Evolutionary conservation across 768 basidiomycete species (phyloP).

Genomic region (Pisolithus orientalis): DNA sequence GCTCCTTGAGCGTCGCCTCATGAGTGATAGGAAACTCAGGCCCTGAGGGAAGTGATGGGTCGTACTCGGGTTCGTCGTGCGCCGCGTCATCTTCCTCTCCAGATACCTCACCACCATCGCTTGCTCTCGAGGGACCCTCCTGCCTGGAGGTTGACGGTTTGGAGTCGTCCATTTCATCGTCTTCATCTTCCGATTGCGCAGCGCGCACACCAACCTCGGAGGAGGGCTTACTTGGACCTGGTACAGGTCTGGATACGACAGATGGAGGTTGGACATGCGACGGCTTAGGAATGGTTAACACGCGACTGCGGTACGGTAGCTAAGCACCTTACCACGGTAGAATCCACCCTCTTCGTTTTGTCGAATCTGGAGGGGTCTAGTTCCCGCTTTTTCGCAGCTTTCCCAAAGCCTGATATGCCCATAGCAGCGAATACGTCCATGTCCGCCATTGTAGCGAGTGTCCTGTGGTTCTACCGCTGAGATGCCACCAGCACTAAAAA

Average conservation of each 20-base stretch:
- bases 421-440: slow-evolving; percentile 74
- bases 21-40: slow-evolving; percentile 81
- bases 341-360: slow-evolving; percentile 58
- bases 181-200: slow-evolving; percentile 16
- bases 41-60: slow-evolving; percentile 39
- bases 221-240: slow-evolving; percentile 11
- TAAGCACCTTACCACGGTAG: slow-evolving; percentile 12
- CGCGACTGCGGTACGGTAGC: slow-evolving; percentile 10
- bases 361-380: slow-evolving; percentile 77
- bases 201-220: slow-evolving; percentile 9
- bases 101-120: slow-evolving; percentile 14
- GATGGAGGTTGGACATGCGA: slow-evolving; percentile 9
- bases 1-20: slow-evolving; percentile 89
- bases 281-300: slow-evolving; percentile 12
- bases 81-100: slow-evolving; percentile 20
- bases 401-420: slow-evolving; percentile 83
- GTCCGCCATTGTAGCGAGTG: slow-evolving; percentile 36
- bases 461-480: too few species aligned
- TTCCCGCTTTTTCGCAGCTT: slow-evolving; percentile 55
- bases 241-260: slow-evolving; percentile 3
- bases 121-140: slow-evolving; percentile 3
- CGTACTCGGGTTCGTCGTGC: slow-evolving; percentile 48
- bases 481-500: too few species aligned
- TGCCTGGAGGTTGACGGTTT: slow-evolving; percentile 2
- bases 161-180: slow-evolving; percentile 18